Percentiles rank a stretch among this genome's conserved stretches.
These are phyloP conservation scores for Echria macrotheca DNA, from an alignment of 495 filamentous ascomycete species.

Conservation along the genomic window DNA sequence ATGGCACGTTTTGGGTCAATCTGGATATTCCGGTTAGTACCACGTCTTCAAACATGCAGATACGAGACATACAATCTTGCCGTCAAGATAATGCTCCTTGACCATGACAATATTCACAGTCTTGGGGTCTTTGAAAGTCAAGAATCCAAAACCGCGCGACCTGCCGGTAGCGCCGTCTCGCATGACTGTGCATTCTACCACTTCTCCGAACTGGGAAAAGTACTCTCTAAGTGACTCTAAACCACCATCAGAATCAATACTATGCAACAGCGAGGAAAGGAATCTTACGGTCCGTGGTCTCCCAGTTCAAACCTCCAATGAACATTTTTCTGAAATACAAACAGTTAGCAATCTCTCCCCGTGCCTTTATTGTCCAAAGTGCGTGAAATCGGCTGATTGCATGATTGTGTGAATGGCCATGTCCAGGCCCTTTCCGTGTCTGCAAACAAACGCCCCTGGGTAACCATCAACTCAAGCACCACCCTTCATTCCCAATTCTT, in stretches of 20 bases:
- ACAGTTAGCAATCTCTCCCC: conserved; percentile 28
- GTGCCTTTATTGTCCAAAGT: too few relatives aligned
- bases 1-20: conserved; percentile 98
- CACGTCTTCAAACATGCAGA: background rate
- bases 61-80: conserved; percentile 78
- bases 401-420: background rate
- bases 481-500: too few relatives aligned
- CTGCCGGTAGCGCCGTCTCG: conserved; percentile 88
- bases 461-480: too few relatives aligned
- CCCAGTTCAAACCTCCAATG: conserved; percentile 98
- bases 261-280: background rate
- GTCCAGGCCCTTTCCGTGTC: too few relatives aligned
- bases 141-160: conserved; percentile 92
- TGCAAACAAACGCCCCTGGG: too few relatives aligned
- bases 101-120: conserved; percentile 99
- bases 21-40: conserved; percentile 38
- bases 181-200: conserved; percentile 97
- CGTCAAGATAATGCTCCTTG: conserved; percentile 96
- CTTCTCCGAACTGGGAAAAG: conserved; percentile 96
- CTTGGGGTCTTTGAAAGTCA: conserved; percentile 95
- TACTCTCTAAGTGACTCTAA: conserved; percentile 96
- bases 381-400: too few relatives aligned
- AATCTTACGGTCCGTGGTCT: conserved; percentile 91
- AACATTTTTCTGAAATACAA: conserved; percentile 83
- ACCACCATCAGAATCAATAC: background rate